A percentile compares a stretch with the other conserved stretches of the same genome.
phyloP scores from a whole-genome alignment of 225 moss, liverwort and hornwort genomes.

The Sphagnum contortum region DNA sequence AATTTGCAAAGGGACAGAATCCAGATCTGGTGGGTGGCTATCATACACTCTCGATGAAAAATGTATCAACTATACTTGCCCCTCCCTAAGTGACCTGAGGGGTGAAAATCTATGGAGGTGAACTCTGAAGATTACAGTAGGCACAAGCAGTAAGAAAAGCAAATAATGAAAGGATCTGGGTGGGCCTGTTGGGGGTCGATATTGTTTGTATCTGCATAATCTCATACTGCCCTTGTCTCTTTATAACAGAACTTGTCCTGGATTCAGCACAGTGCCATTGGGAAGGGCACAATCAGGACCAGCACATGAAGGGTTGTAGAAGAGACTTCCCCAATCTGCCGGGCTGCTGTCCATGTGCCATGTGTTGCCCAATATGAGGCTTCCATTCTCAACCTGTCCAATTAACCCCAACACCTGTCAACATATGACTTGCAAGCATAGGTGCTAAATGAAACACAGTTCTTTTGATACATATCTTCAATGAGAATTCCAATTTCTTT shows the following conservation, averaged over 20 bases:
- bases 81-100: constrained; percentile 41
- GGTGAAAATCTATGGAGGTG: constrained; percentile 30
- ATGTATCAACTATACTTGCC: constrained; percentile 58
- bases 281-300: constrained; percentile 46
- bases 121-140: constrained; percentile 42
- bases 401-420: constrained; percentile 8
- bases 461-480: no score
- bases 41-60: constrained; percentile 86
- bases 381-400: constrained; percentile 54
- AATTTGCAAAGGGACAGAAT: constrained; percentile 46
- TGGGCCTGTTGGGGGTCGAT: no score
- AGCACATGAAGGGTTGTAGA: constrained; percentile 66
- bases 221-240: not conserved
- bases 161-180: constrained; percentile 24
- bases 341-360: constrained; percentile 71
- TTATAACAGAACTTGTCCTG: constrained; percentile 59
- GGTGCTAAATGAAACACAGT: no score
- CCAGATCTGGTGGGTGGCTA: constrained; percentile 48
- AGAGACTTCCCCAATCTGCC: constrained; percentile 40
- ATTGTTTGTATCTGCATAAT: no score
- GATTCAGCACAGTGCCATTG: constrained; percentile 63
- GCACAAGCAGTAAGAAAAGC: constrained; percentile 16
- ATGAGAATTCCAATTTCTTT: no score
- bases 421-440: not conserved
- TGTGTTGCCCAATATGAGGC: constrained; percentile 56